Percentiles rank a stretch among this genome's conserved stretches.
Evolutionary conservation across 2,329 filamentous ascomycete genomes (phyloP).

Genomic region (Colletotrichum lentis): DNA sequence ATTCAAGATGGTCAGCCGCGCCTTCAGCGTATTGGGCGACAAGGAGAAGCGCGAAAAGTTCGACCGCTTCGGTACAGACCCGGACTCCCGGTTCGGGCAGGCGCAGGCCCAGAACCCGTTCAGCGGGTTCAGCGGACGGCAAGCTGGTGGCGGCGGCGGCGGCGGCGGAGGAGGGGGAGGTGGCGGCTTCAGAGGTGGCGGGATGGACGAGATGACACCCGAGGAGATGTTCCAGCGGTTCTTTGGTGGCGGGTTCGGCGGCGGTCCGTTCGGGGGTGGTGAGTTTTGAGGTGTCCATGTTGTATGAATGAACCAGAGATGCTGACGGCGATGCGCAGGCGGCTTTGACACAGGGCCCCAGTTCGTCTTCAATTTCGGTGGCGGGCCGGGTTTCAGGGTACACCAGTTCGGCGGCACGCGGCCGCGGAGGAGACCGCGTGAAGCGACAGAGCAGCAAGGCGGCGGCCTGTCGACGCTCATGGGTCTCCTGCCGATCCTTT

Average conservation of each 20-base stretch:
- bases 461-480: constrained; percentile 68
- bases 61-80: constrained; percentile 90
- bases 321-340: constrained; percentile 46
- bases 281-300: constrained; percentile 32
- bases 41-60: constrained; percentile 90
- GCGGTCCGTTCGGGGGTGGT: constrained; percentile 60
- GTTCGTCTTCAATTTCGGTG: constrained; percentile 95
- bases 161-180: constrained; percentile 54
- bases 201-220: constrained; percentile 91
- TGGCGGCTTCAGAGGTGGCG: constrained; percentile 69
- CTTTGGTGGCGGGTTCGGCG: constrained; percentile 79
- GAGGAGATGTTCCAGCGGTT: constrained; percentile 98
- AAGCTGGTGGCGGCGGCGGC: constrained; percentile 49
- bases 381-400: constrained; percentile 88
- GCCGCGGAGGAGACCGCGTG: constrained; percentile 78
- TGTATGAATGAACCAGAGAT: not conserved
- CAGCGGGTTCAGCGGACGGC: constrained; percentile 63
- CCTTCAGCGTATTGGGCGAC: constrained; percentile 92
- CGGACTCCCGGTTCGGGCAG: constrained; percentile 83
- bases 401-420: constrained; percentile 90
- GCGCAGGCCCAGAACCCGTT: constrained; percentile 71
- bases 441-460: constrained; percentile 62
- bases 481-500: constrained; percentile 83
- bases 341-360: constrained; percentile 81
- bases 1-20: constrained; percentile 96